phyloP scores from a whole-genome alignment of 1,284 basidiomycete species.

The Sporisorium iseilematis-ciliati region DNA sequence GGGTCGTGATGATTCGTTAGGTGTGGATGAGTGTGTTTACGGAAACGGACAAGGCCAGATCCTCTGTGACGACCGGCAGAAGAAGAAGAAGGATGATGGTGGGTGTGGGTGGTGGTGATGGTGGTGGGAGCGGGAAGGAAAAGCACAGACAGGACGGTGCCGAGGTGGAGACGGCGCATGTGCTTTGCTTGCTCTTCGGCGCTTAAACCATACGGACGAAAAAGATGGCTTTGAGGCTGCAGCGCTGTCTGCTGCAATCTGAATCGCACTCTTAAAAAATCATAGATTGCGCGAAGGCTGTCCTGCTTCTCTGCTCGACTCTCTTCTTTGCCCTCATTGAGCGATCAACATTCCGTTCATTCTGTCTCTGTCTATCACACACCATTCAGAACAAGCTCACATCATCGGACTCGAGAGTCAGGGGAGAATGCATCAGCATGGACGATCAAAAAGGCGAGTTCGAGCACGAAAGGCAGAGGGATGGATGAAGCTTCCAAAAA shows the following conservation, averaged over 20 bases:
- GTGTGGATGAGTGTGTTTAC: background rate
- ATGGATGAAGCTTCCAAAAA: background rate
- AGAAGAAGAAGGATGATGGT: background rate
- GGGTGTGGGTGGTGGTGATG: background rate
- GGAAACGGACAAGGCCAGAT: background rate
- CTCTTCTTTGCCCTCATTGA: too few relatives aligned
- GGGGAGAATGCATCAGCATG: too few relatives aligned
- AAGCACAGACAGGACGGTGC: background rate
- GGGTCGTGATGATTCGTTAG: background rate
- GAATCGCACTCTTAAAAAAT: too few relatives aligned
- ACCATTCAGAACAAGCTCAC: too few relatives aligned
- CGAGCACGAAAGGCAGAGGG: background rate
- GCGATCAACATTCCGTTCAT: too few relatives aligned
- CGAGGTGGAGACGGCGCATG: background rate
- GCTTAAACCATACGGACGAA: background rate
- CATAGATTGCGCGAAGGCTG: too few relatives aligned
- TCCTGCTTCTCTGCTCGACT: too few relatives aligned
- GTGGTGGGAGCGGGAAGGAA: background rate
- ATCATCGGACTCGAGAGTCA: too few relatives aligned
- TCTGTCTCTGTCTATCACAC: too few relatives aligned
- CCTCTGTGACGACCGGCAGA: slow-evolving; percentile 1
- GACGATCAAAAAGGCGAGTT: too few relatives aligned
- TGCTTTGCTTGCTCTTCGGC: background rate
- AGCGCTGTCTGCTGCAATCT: too few relatives aligned
- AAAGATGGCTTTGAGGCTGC: too few relatives aligned